Base-by-base conservation (phyloP, 331 rosid species). In the Arachis monticola region DNA sequence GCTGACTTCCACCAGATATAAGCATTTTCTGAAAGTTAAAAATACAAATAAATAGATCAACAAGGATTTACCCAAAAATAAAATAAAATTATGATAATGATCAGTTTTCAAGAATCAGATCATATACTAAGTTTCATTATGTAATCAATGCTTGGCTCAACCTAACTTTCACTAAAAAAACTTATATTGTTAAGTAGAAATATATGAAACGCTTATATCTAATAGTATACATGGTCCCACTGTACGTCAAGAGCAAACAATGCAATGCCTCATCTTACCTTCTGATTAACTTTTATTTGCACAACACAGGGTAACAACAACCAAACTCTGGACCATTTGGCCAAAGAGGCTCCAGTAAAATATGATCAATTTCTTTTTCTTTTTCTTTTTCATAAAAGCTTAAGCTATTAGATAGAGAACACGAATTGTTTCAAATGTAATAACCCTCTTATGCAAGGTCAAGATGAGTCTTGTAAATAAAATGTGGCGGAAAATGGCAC, bases 1-100 rank as follows among this genome's bases (percentile, higher is more conserved):
- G 87, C 70, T 65, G 81, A 82, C 92, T 79, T 53, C 93, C 73
- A 45, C 88, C 85, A 67, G 91, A 75, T 72, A 61, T 72, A 45
- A 84, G 80, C 69, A 83, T 79, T 68, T 75, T 82, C 99, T 94
- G 88, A 66, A 81, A 47, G 65, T 22, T 31, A 71, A 7, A 56
- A 32, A 31, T 61, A 67, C 59, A 64, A 60, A 69, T 65, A 62
- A 72, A 67, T 60, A 55, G 40, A 73, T 76, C 44, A 32, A 17
- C 5, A 70, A 35, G 60, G 72, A 48, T 35, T 4, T 35, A 35
- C 63, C 62, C 74, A 67, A 68, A 60, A 75, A 13, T 13, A 53
- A 13, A 13, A 45, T 63, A 10, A 77, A 65, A 68, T 32, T 61
- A 41, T 61, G 60, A 72, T 59, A 56, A 8, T 44, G 13, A 51